Conservation (phyloP, 2,329 filamentous ascomycete genomes). For the Hyphodiscus sp. region DNA sequence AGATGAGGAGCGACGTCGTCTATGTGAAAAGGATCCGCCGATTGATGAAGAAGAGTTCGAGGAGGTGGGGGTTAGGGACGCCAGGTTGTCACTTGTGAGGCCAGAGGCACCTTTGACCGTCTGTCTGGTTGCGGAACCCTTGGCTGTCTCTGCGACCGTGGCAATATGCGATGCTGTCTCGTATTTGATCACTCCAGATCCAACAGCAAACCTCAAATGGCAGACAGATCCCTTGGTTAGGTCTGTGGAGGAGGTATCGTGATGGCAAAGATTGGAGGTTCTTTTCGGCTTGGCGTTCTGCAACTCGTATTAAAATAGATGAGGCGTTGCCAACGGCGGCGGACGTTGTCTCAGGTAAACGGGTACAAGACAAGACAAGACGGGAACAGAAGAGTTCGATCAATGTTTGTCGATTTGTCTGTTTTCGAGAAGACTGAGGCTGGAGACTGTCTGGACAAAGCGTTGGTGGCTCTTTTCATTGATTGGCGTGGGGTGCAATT, state of each 20-base stretch:
- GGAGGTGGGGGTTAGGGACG: slow-evolving; percentile 38
- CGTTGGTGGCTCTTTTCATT: too few relatives aligned
- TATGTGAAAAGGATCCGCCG: slow-evolving; percentile 28
- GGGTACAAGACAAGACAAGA: neutral
- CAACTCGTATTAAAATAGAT: neutral
- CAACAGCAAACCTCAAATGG: neutral
- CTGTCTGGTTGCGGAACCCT: slow-evolving; percentile 15
- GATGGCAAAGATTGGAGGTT: neutral
- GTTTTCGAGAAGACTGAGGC: too few relatives aligned
- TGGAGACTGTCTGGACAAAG: too few relatives aligned
- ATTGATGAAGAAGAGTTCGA: slow-evolving; percentile 42
- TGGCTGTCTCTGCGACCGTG: neutral
- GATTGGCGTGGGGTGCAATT: too few relatives aligned
- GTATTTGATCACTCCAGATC: neutral
- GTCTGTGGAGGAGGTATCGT: neutral
- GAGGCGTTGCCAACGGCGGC: neutral
- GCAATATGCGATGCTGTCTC: neutral
- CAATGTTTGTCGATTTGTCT: too few relatives aligned
- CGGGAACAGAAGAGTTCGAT: neutral
- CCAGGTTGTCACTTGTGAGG: slow-evolving; percentile 39
- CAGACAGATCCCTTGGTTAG: neutral
- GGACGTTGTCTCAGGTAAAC: neutral
- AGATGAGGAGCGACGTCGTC: slow-evolving; percentile 33
- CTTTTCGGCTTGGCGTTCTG: neutral
- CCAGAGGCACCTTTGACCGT: slow-evolving; percentile 27